phyloP scores from a whole-genome alignment of 2,329 filamentous ascomycete species.

The Parastagonospora nodorum region DNA sequence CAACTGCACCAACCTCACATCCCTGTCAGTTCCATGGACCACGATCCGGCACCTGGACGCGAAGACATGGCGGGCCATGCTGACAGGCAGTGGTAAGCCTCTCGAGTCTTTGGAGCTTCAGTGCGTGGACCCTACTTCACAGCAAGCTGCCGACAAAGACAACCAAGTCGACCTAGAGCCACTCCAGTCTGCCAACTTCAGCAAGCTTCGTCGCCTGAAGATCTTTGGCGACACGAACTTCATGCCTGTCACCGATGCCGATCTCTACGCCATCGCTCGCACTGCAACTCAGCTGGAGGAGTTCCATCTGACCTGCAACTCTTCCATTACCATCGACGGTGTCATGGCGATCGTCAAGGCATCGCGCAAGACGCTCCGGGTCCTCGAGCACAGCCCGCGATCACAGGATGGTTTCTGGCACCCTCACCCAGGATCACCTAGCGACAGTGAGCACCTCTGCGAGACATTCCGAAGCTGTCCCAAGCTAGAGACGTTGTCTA shows the following conservation, averaged over 20 bases:
- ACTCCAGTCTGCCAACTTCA: slow-evolving; percentile 56
- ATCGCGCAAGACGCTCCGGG: slow-evolving; percentile 54
- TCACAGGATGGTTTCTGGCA: slow-evolving; percentile 59
- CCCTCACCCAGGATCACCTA: slow-evolving; percentile 53
- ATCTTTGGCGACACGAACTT: slow-evolving; percentile 60
- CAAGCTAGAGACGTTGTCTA: slow-evolving; percentile 54
- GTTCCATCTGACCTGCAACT: slow-evolving; percentile 60
- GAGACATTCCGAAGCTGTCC: slow-evolving; percentile 53
- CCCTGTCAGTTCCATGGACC: slow-evolving; percentile 59
- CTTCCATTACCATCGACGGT: slow-evolving; percentile 58
- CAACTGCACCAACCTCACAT: slow-evolving; percentile 54
- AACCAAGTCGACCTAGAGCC: slow-evolving; percentile 52
- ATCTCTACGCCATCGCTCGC: slow-evolving; percentile 56
- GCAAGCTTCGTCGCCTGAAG: slow-evolving; percentile 56
- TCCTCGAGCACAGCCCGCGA: slow-evolving; percentile 60
- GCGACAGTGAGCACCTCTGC: slow-evolving; percentile 55
- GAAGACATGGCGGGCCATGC: slow-evolving; percentile 55
- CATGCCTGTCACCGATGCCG: slow-evolving; percentile 57
- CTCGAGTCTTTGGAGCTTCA: slow-evolving; percentile 59
- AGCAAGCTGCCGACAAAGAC: slow-evolving; percentile 48
- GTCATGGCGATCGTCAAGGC: slow-evolving; percentile 59
- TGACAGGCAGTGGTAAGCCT: slow-evolving; percentile 51
- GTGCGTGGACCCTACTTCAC: slow-evolving; percentile 54
- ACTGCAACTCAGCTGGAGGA: slow-evolving; percentile 58
- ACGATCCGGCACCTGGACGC: slow-evolving; percentile 55